Base-by-base conservation (phyloP, 2,329 filamentous ascomycete species). In the Amauroascus verrucosus region DNA sequence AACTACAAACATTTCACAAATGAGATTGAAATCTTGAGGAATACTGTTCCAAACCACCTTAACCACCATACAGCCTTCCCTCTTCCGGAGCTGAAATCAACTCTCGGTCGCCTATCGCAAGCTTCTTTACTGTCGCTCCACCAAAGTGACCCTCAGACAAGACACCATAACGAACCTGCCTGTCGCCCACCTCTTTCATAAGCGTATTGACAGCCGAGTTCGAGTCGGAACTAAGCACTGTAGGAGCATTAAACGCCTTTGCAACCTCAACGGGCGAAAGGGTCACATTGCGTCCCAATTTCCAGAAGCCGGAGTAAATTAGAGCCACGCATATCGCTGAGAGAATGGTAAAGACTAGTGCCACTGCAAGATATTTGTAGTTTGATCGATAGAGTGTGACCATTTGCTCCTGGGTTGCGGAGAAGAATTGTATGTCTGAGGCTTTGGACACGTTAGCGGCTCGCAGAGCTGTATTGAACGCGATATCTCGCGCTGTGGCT, bases 221-320 rank as follows among this genome's bases (percentile, higher is more conserved):
- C 14, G 43, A 45, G 43, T 45, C 43, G 24, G 43, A 45, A 18
- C 43, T 45, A 6, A 28, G 16, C 43, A 45, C 6, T 3, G n/a
- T 45, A 3, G 43, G 24, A 8, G 43, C 43, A 32, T 45, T 32
- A 30, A 45, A 45, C 20, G 43, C 43, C 43, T 32, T 28, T 45
- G 43, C 43, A 28, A 45, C 43, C 18, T 45, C 43, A n/a, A 45
- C 16, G 14, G 43, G 43, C 24, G 43, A 45, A n/a, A 45, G 43
- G 16, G 11, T 45, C 16, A 45, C 43, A n/a, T 30, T 11, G 5
- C 43, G 43, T 6, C 43, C 43, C 43, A 45, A 30, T 16, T 7
- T 22, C 43, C 43, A 45, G 43, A 45, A 45, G 3, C 43, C 43
- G 11, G 43, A 30, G 26, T 30, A 45, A n/a, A 45, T 45, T 24